A percentile compares a stretch with the other conserved stretches of the same genome.
Evolutionary conservation across 2,329 filamentous ascomycete genomes (phyloP).

Genomic region (Periconia digitata): DNA sequence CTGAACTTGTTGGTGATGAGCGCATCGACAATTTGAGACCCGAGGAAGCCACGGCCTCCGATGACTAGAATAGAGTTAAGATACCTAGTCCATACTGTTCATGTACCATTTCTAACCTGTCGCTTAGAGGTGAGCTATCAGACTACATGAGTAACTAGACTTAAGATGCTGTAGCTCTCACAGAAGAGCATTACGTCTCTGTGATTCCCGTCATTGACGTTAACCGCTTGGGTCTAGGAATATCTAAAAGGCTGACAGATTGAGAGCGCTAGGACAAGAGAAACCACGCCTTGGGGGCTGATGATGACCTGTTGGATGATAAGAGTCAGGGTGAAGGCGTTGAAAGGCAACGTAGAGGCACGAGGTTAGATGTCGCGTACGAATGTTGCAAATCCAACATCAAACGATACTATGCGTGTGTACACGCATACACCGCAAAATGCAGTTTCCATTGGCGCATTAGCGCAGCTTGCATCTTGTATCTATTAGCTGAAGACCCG

Average conservation of each 20-base stretch:
- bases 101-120: too few relatives aligned
- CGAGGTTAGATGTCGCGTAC: too few relatives aligned
- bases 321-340: too few relatives aligned
- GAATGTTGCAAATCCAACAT: too few relatives aligned
- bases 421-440: not conserved
- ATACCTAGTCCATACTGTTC: too few relatives aligned
- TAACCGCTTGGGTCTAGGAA: conserved; percentile 10
- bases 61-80: too few relatives aligned
- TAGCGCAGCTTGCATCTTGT: not conserved
- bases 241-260: conserved; percentile 12
- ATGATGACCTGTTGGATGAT: too few relatives aligned
- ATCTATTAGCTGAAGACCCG: not conserved
- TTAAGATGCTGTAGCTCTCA: conserved; percentile 11
- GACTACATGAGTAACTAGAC: conserved; percentile 10
- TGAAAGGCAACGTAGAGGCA: too few relatives aligned
- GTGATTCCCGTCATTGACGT: conserved; percentile 5
- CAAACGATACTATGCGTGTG: not conserved
- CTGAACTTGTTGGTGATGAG: conserved; percentile 4
- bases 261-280: conserved; percentile 7
- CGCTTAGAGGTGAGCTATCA: too few relatives aligned
- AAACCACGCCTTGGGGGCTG: conserved; percentile 8
- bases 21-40: too few relatives aligned
- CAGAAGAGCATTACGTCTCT: conserved; percentile 11
- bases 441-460: not conserved
- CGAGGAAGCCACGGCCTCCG: too few relatives aligned